A percentile compares a stretch with the other conserved stretches of the same genome.
These are phyloP conservation scores for Phytophthora cryptogea DNA, from an alignment of 352 stramenopile genomes.

Conservation along the genomic window DNA sequence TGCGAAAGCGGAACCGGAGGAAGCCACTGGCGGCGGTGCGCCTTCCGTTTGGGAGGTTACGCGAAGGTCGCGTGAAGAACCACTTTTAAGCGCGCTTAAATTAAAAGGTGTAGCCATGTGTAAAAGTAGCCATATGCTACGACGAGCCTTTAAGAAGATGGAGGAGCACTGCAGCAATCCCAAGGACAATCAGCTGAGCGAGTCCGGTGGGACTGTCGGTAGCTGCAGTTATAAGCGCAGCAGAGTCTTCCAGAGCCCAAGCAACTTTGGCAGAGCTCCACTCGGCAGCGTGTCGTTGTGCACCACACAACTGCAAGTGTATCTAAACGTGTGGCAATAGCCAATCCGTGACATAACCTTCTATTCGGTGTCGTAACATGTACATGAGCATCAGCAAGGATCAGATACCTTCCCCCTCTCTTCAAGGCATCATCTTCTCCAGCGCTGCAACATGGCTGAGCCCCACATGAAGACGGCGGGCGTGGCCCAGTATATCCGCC, in stretches of 20 bases:
- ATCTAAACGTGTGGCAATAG: constrained; percentile 15
- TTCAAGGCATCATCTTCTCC: constrained; percentile 7
- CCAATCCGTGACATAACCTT: background rate
- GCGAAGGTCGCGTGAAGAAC: background rate
- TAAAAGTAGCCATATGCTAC: background rate
- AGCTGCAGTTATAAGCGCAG: too few species aligned
- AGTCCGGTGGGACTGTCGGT: too few species aligned
- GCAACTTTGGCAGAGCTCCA: background rate
- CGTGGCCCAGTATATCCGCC: constrained; percentile 72
- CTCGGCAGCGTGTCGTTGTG: background rate
- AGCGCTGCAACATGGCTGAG: constrained; percentile 56
- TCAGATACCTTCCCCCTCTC: constrained; percentile 14
- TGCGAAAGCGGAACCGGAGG: constrained; percentile 14
- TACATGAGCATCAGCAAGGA: constrained; percentile 5
- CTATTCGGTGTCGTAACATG: constrained; percentile 14
- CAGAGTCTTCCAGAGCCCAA: too few species aligned
- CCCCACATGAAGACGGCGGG: constrained; percentile 88
- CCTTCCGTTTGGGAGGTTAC: background rate
- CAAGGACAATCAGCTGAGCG: too few species aligned
- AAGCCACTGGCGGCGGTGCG: constrained; percentile 7
- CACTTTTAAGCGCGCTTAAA: constrained; percentile 25
- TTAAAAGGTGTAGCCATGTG: background rate
- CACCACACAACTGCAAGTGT: background rate
- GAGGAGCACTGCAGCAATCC: too few species aligned
- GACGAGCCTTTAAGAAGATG: too few species aligned